A percentile compares a stretch with the other conserved stretches of the same genome.
phyloP scores from a whole-genome alignment of 805 yeast species.

The Candida stauntonica region DNA sequence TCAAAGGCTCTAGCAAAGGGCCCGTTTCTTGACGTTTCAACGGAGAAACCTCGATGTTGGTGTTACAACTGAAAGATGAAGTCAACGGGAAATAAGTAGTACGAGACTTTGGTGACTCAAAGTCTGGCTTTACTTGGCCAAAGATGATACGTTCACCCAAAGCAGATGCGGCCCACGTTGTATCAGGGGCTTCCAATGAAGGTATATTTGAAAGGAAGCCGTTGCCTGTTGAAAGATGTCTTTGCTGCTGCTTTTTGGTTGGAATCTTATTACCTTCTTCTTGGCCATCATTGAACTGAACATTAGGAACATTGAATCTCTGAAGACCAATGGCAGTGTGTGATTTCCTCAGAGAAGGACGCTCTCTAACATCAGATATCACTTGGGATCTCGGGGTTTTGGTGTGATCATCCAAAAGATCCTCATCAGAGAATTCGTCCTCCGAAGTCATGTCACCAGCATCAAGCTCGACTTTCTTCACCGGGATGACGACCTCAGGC shows the following conservation, averaged over 20 bases:
- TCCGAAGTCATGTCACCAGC: conserved; percentile 15
- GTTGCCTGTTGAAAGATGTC: conserved; percentile 17
- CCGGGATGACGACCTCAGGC: conserved; percentile 2
- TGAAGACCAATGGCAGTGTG: conserved; percentile 28
- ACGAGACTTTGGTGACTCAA: conserved; percentile 16
- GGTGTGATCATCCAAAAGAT: conserved; percentile 16
- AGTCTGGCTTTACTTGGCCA: conserved; percentile 22
- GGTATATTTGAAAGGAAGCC: conserved; percentile 28
- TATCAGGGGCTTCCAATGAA: conserved; percentile 34
- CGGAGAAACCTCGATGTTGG: conserved; percentile 62
- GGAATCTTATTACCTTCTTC: conserved; percentile 18
- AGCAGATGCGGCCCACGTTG: conserved; percentile 39
- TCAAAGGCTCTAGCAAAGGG: conserved; percentile 60
- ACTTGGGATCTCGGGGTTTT: conserved; percentile 24
- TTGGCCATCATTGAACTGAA: conserved; percentile 6
- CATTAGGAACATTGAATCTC: conserved; percentile 12
- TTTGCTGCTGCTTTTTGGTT: conserved; percentile 21
- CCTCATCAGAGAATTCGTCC: conserved; percentile 13
- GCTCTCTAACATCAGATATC: conserved; percentile 10
- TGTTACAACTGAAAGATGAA: conserved; percentile 62
- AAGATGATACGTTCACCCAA: conserved; percentile 35
- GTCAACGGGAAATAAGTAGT: conserved; percentile 33
- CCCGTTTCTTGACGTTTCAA: conserved; percentile 55
- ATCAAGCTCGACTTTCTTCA: conserved; percentile 5
- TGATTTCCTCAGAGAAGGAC: conserved; percentile 24